Evolutionary conservation across 1,284 basidiomycete genomes (phyloP).

Genomic region (Stygiomarasmius scandens): DNA sequence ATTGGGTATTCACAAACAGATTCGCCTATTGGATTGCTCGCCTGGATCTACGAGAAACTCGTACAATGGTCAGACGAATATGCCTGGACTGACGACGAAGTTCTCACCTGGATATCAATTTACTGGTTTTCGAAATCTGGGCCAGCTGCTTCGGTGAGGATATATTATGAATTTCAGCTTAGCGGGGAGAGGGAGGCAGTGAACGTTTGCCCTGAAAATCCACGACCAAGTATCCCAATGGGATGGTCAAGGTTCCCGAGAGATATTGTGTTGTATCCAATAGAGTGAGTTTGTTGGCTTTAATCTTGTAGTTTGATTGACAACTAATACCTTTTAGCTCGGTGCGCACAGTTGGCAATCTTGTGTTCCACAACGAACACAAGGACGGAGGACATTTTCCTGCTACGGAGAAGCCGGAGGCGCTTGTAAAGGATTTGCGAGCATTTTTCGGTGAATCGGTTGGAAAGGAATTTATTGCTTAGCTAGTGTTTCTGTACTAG

Average conservation of each 20-base stretch:
- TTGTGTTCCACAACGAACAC: constrained; percentile 30
- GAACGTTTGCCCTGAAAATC: not conserved
- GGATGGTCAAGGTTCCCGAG: constrained; percentile 10
- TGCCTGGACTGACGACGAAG: constrained; percentile 55
- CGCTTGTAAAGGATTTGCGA: constrained; percentile 29
- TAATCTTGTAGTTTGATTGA: not conserved
- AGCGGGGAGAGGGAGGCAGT: not conserved
- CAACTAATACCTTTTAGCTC: constrained; percentile 2
- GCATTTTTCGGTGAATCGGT: constrained; percentile 8
- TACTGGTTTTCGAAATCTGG: constrained; percentile 52
- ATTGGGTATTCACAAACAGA: constrained; percentile 53
- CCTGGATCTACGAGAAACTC: constrained; percentile 62
- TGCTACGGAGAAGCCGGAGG: constrained; percentile 29
- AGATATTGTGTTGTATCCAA: not conserved
- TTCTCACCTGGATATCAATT: constrained; percentile 49
- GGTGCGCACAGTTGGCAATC: constrained; percentile 24
- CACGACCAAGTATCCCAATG: constrained; percentile 7
- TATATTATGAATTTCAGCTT: constrained; percentile 36
- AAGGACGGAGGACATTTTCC: constrained; percentile 32
- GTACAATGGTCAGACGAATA: constrained; percentile 50
- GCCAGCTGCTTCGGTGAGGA: constrained; percentile 44
- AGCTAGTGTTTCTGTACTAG: too few species aligned
- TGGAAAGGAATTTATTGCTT: not conserved
- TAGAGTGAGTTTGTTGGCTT: not conserved
- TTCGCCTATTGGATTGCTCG: constrained; percentile 56